Percentiles rank a stretch among this genome's conserved stretches.
These are phyloP conservation scores for Voacanga thouarsii DNA, from an alignment of 257 asterid species.

Conservation along the genomic window DNA sequence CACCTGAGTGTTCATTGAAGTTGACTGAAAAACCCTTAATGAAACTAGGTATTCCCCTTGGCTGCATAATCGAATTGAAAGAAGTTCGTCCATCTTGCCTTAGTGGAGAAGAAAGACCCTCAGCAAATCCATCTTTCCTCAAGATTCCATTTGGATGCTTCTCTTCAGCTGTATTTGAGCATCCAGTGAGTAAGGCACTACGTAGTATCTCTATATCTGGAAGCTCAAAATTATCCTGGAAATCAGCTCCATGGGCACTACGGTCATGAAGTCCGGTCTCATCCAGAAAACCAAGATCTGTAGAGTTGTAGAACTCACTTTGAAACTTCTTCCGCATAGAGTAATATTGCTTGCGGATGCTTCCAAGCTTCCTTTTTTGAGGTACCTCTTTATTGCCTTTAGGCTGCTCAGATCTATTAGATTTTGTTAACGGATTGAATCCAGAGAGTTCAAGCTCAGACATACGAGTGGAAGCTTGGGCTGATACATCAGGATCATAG, in stretches of 20 bases:
- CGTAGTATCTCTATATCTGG: slow-evolving; percentile 60
- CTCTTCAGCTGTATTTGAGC: slow-evolving; percentile 37
- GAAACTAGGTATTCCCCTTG: slow-evolving; percentile 21
- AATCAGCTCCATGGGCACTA: slow-evolving; percentile 46
- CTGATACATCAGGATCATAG: slow-evolving; percentile 72
- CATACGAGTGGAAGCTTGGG: slow-evolving; percentile 60
- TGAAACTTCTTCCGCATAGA: slow-evolving; percentile 75
- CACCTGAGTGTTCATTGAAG: slow-evolving; percentile 22
- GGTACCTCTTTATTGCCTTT: slow-evolving; percentile 46
- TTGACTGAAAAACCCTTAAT: slow-evolving; percentile 25
- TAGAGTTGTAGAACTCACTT: slow-evolving; percentile 48
- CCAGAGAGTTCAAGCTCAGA: slow-evolving; percentile 84
- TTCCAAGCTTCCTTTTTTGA: slow-evolving; percentile 63
- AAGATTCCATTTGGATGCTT: slow-evolving; percentile 29
- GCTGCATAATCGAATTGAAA: slow-evolving; percentile 35
- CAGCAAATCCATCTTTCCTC: slow-evolving; percentile 48
- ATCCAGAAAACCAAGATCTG: slow-evolving; percentile 50
- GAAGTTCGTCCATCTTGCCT: slow-evolving; percentile 36
- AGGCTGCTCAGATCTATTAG: slow-evolving; percentile 44
- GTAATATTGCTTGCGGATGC: slow-evolving; percentile 67
- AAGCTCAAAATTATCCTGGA: slow-evolving; percentile 38
- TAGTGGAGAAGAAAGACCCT: slow-evolving; percentile 36
- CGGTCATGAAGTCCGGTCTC: slow-evolving; percentile 48
- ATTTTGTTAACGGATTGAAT: slow-evolving; percentile 46
- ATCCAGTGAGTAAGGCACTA: slow-evolving; percentile 34